Evolutionary conservation across 768 basidiomycete genomes (phyloP).

Genomic region (Trametes meyenii): DNA sequence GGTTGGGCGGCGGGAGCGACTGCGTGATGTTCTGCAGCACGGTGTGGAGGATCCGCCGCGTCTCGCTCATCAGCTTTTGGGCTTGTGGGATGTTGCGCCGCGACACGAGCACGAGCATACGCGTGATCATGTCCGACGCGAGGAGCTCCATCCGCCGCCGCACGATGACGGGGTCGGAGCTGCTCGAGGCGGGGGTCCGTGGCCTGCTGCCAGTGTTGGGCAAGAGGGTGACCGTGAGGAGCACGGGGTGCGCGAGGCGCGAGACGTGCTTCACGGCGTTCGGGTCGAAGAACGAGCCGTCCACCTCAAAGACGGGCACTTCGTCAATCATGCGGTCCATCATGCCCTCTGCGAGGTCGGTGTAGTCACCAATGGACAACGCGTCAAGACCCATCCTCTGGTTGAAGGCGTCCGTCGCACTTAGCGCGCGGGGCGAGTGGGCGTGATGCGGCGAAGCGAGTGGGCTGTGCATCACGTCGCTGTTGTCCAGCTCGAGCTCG

Average conservation of each 20-base stretch:
- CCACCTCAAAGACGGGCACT: conserved; percentile 94
- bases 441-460: conserved; percentile 13
- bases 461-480: conserved; percentile 42
- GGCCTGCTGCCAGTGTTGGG: conserved; percentile 47
- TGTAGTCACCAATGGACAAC: conserved; percentile 67
- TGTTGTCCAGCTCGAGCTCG: conserved; percentile 90
- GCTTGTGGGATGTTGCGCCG: conserved; percentile 90
- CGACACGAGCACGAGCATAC: conserved; percentile 89
- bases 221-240: conserved; percentile 91
- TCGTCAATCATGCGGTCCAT: conserved; percentile 98
- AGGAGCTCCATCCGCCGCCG: conserved; percentile 95
- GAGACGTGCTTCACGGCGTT: conserved; percentile 81
- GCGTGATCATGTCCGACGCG: conserved; percentile 96
- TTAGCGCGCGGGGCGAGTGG: conserved; percentile 44
- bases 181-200: conserved; percentile 46
- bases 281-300: conserved; percentile 94
- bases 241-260: conserved; percentile 87
- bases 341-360: conserved; percentile 85
- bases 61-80: conserved; percentile 86
- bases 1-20: conserved; percentile 60
- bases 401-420: conserved; percentile 89
- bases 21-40: conserved; percentile 85
- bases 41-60: conserved; percentile 89
- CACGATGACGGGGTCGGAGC: conserved; percentile 86
- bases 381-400: conserved; percentile 83